Base-by-base conservation (phyloP, 139 green algal species). In the Closterium sp. region DNA sequence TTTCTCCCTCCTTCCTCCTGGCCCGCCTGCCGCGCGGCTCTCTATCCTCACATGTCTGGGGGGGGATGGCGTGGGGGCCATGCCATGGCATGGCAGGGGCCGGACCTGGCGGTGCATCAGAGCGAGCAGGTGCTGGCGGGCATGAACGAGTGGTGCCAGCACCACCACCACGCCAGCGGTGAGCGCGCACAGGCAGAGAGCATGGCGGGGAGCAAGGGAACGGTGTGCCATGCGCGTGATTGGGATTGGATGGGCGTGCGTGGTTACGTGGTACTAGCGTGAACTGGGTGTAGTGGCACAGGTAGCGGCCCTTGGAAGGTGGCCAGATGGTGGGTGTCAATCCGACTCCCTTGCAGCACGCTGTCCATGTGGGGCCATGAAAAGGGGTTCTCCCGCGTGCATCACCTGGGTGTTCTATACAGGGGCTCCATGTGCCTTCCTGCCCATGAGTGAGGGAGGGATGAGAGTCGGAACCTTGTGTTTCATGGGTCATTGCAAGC, bases 91-190 rank as follows among this genome's bases (percentile, higher is more conserved):
- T 28, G 79, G 89, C 86, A 93, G 96, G 98, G 98, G 13, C 97
- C 97, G 10, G 94, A 95, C 70, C 89, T 98, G n/a, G 96, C 95
- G 7, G 98, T 99, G 70, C 96, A 99, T 92, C 96, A 98, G 2
- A 22, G 70, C 2, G 97, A 99, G 28, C 95, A 96, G 2, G 96
- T 98, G 42, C 95, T 99, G 9, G 94, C 88, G 4, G 32, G n/a
- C 85, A 99, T 99, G 98, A 99, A 99, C 92, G 97, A 96, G 0
- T 99, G 98, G 98, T 98, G 97, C 92, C 92, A 95, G 32, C 95
- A 98, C 93, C 96, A 99, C 93, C 97, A 99, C 91, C 95, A 91
- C 87, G 96, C 92, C 30, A 96, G 93, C 50, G 96, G 92, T 94
- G 93, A 70, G 70, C 89, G 7, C 38, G 38, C 7, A 13, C 0